Evolutionary conservation across 2,329 filamentous ascomycete genomes (phyloP).

Genomic region (Achaetomium macrosporum): DNA sequence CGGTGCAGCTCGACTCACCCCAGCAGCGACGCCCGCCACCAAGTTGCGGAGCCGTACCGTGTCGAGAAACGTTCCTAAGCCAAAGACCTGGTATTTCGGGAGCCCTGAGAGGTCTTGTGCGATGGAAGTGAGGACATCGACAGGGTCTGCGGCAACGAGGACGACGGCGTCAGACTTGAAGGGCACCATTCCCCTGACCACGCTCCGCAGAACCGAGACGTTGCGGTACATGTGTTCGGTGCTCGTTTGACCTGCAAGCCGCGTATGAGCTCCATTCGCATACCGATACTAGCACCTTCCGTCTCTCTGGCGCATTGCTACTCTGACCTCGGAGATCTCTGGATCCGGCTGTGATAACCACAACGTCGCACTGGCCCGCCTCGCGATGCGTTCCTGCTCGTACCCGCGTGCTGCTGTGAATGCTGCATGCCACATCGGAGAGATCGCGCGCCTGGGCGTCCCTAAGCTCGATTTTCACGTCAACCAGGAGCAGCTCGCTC

Average conservation of each 20-base stretch:
- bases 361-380: slow-evolving; percentile 47
- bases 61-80: slow-evolving; percentile 49
- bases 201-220: slow-evolving; percentile 41
- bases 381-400: slow-evolving; percentile 41
- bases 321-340: slow-evolving; percentile 32
- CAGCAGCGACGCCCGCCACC: slow-evolving; percentile 30
- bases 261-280: neutral
- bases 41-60: slow-evolving; percentile 43
- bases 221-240: slow-evolving; percentile 37
- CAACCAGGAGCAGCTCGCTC: slow-evolving; percentile 48
- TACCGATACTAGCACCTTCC: neutral
- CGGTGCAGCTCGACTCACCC: neutral
- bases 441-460: slow-evolving; percentile 48
- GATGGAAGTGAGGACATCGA: slow-evolving; percentile 48
- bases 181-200: slow-evolving; percentile 43
- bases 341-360: slow-evolving; percentile 50
- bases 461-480: slow-evolving; percentile 40
- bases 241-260: slow-evolving; percentile 1
- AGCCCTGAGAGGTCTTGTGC: slow-evolving; percentile 42
- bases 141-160: slow-evolving; percentile 48
- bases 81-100: slow-evolving; percentile 44
- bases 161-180: slow-evolving; percentile 43
- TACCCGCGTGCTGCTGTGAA: slow-evolving; percentile 38
- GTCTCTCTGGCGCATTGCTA: neutral
- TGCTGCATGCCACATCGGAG: slow-evolving; percentile 43